Evolutionary conservation across 495 filamentous ascomycete species (phyloP), one percentile per base, ranked within the genome.

Genomic region (Aspergillus ellipticus): DNA sequence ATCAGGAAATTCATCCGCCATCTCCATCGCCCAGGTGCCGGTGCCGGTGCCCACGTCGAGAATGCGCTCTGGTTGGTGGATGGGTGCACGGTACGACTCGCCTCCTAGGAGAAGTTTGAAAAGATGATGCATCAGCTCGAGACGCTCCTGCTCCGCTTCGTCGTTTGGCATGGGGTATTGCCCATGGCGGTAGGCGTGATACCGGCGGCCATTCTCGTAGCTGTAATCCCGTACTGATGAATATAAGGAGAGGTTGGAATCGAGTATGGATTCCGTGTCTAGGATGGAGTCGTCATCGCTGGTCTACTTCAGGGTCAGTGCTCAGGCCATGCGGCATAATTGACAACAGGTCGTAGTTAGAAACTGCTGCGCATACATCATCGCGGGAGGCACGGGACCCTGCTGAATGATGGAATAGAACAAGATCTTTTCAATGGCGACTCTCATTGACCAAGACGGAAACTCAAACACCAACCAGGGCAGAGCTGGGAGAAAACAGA

Each of bases 81-180:
- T 65, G 1, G 81, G 81, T 17, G 82, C 78, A 10, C 80, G 71
- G 60, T 75, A 77, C 5, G 85, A 74, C 16, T 74, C 72, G 11
- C 79, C 83, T 53, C 81, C 78, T 0, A 77, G 66, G 9, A 80
- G 61, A 20, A 80, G 65, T 21, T 64, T 68, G 62, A 77, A 81
- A 59, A 86, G 76, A 50, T 83, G 79, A 67, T 91, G 87, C 54
- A 81, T 73, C 48, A 91, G 71, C 46, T 85, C 83, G 49, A 90
- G 82, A 28, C 89, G 82, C 57, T 90, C 87, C 57, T 79, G 76
- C 59, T 87, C 84, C 43, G 72, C 61, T 21, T 76, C 63, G 59
- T 88, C 84, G 60, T 87, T 88, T 28, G 85, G 85, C 37, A 80
- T 79, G 24, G 73, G 71, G 51, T 86, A 87, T 50, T 81, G 80